These are phyloP conservation scores for Cicer cuneatum DNA, from an alignment of 306 rosid genomes.

Conservation along the genomic window DNA sequence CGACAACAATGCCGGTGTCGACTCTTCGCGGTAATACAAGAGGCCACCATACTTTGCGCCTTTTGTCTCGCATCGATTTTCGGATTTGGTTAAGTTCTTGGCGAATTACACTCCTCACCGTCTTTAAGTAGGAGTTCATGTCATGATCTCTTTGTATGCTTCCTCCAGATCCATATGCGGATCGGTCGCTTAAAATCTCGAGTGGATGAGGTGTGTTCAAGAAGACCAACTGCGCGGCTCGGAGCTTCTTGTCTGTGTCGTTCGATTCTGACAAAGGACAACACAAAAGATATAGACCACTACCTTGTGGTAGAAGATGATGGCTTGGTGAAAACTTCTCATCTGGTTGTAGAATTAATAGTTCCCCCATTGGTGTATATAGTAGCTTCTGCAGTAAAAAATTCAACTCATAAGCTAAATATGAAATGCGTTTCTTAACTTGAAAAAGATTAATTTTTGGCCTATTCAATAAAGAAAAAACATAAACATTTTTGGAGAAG, in stretches of 20 bases:
- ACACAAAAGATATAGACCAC: constrained; percentile 74
- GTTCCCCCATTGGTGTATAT: constrained; percentile 89
- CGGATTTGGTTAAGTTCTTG: constrained; percentile 72
- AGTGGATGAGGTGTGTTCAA: constrained; percentile 96
- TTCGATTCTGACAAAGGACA: constrained; percentile 56
- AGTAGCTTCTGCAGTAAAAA: constrained; percentile 64
- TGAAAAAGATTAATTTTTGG: background rate
- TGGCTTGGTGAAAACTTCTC: constrained; percentile 88
- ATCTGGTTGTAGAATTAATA: constrained; percentile 90
- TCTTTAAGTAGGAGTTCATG: constrained; percentile 76
- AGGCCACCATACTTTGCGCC: constrained; percentile 84
- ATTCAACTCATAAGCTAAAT: constrained; percentile 35
- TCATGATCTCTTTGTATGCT: constrained; percentile 89
- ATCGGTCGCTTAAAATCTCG: constrained; percentile 78
- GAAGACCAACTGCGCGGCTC: constrained; percentile 67
- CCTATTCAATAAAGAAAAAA: background rate
- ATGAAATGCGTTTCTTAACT: constrained; percentile 3
- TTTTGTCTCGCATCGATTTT: constrained; percentile 65
- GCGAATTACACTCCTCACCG: constrained; percentile 71
- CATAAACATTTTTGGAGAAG: background rate
- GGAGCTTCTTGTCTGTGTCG: constrained; percentile 66
- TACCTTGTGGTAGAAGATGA: constrained; percentile 83
- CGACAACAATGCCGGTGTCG: constrained; percentile 52
- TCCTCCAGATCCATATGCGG: constrained; percentile 90
- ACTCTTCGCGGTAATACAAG: constrained; percentile 49